Percentiles rank a stretch among this genome's conserved stretches.
phyloP scores from a whole-genome alignment of 2,329 filamentous ascomycete genomes.

The Sporothrix mexicana region DNA sequence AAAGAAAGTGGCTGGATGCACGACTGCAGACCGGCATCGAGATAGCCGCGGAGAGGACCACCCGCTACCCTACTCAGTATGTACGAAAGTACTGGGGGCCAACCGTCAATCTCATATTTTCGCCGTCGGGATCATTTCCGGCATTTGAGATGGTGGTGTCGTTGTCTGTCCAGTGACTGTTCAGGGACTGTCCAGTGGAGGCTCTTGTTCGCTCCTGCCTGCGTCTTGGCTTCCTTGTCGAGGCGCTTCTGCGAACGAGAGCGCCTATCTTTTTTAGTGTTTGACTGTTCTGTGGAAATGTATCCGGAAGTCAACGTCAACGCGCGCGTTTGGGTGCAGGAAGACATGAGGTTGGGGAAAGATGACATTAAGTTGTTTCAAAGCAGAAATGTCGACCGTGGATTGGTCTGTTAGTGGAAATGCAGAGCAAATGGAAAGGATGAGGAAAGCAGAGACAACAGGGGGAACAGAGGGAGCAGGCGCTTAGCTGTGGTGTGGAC shows the following conservation, averaged over 20 bases:
- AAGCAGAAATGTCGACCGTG: neutral
- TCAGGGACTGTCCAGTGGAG: neutral
- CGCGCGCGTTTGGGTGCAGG: conserved; percentile 18
- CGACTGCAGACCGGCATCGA: neutral
- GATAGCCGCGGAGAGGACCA: conserved; percentile 15
- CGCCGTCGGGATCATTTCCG: conserved; percentile 6
- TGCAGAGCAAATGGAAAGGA: neutral
- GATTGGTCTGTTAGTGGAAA: neutral
- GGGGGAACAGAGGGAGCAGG: neutral
- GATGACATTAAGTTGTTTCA: neutral
- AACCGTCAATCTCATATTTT: conserved; percentile 10
- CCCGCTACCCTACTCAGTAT: neutral
- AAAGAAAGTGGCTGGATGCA: too few relatives aligned
- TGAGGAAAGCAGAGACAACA: neutral
- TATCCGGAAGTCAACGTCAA: neutral
- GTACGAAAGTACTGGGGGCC: too few relatives aligned
- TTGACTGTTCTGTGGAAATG: too few relatives aligned
- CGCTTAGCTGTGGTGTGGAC: conserved; percentile 21
- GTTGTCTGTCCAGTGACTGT: too few relatives aligned
- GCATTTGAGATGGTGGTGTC: neutral
- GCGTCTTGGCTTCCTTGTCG: neutral
- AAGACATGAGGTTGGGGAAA: neutral
- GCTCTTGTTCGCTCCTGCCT: neutral
- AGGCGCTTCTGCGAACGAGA: conserved; percentile 12
- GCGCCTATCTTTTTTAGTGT: neutral